phyloP scores from a whole-genome alignment of 495 filamentous ascomycete species.

The Neurospora tetraspora region DNA sequence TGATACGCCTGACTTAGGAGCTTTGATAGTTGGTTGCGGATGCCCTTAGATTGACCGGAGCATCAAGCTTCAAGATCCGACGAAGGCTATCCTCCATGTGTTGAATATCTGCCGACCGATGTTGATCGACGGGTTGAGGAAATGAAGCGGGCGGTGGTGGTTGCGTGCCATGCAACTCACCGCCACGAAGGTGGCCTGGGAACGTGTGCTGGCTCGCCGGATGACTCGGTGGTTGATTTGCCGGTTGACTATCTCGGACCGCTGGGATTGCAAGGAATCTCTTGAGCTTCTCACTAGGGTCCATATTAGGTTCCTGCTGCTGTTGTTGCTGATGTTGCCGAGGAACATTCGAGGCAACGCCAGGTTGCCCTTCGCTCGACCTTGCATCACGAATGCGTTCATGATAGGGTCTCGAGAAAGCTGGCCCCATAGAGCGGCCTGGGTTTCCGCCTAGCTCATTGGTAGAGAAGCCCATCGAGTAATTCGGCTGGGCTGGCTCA shows the following conservation, averaged over 20 bases:
- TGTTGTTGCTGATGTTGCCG: slow-evolving; percentile 5
- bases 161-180: not conserved
- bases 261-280: slow-evolving; percentile 19
- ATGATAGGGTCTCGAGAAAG: slow-evolving; percentile 58
- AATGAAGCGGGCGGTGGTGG: not conserved
- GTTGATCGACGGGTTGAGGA: not conserved
- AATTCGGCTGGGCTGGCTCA: slow-evolving; percentile 18
- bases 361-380: slow-evolving; percentile 14
- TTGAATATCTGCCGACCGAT: slow-evolving; percentile 24
- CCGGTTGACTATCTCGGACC: not conserved
- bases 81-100: slow-evolving; percentile 41
- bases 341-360: not conserved
- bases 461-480: slow-evolving; percentile 48
- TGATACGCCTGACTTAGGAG: slow-evolving; percentile 7
- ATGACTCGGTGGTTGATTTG: not conserved
- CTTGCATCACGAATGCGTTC: slow-evolving; percentile 52
- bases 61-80: slow-evolving; percentile 38
- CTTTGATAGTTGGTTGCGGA: slow-evolving; percentile 14
- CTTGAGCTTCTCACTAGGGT: slow-evolving; percentile 23
- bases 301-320: slow-evolving; percentile 2
- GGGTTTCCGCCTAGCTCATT: slow-evolving; percentile 55
- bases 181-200: not conserved
- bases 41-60: slow-evolving; percentile 7
- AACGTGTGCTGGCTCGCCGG: not conserved
- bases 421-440: slow-evolving; percentile 44